Evolutionary conservation across 192 early-diverging fungal genomes (phyloP).

Genomic region (Umbelopsis sp.): DNA sequence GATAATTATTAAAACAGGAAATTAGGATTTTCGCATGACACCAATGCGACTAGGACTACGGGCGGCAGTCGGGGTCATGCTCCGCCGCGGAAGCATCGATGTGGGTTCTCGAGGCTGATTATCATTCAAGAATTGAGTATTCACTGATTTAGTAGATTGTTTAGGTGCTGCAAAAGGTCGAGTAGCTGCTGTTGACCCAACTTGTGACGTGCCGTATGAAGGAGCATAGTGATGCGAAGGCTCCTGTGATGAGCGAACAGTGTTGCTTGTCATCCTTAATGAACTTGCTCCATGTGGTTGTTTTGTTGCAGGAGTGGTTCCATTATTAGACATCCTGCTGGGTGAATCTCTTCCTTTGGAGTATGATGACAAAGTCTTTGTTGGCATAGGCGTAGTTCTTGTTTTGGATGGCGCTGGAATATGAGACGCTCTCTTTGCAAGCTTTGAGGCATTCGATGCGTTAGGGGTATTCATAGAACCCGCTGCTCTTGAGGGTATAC

Average conservation of each 20-base stretch:
- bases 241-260: not conserved
- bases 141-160: not conserved
- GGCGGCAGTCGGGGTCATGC: not conserved
- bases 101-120: not conserved
- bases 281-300: not conserved
- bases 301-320: not conserved
- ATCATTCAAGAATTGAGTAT: conserved; percentile 5
- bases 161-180: not conserved
- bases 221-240: not conserved
- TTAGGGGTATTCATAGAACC: not conserved
- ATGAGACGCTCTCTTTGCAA: conserved; percentile 34
- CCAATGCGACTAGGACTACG: conserved; percentile 16
- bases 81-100: not conserved
- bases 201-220: not conserved
- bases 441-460: conserved; percentile 1
- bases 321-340: not conserved
- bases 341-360: conserved; percentile 5
- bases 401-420: conserved; percentile 31
- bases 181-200: not conserved
- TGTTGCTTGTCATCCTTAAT: conserved; percentile 2
- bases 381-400: not conserved
- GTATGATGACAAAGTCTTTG: not conserved
- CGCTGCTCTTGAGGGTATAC: conserved; percentile 5
- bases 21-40: conserved; percentile 3
- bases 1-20: not conserved